Evolutionary conservation across 306 rosid genomes (phyloP), one percentile per base, ranked within the genome.

Genomic region (Pterocarpus santalinus): DNA sequence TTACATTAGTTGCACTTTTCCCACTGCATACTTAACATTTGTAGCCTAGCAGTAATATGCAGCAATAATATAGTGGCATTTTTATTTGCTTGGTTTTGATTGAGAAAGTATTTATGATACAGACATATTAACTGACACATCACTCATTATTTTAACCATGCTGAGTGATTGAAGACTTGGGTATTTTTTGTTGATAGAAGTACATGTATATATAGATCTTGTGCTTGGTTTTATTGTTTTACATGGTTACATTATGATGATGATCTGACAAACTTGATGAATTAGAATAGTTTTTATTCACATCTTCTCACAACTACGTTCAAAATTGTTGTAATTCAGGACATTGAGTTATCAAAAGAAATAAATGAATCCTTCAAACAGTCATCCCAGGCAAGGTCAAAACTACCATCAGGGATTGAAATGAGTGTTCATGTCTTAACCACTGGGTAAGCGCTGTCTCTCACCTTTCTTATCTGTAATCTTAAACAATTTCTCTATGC

Each of bases 381-480:
- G 84, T 96, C 99, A 57, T 96, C 98, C 86, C 99, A 96, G 86
- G 99, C 99, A 8, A 92, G 99, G 90, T 94, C 97, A 34, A 96
- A 94, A 80, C 98, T 96, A 70, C 99, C 99, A 73, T 89, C 92
- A 35, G 99, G 99, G 80, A 96, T 96, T 85, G 99, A 96, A 90
- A 82, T 96, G 97, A 96, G 97, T 82, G 99, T 96, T 82, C 99
- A 94, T 83, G 99, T 96, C 70, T 88, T 96, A 77, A 96, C 99
- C 16, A 94, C 99, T 44, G 99, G 99, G 99, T 96, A 92, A 64
- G 88, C 84, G 46, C 53, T 57, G 28, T 46, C 8, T 78, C 63
- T 72, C 39, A 68, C 36, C 28, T 69, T 61, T 51, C 41, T 65
- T 57, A 73, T 38, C 70, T 79, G 68, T 78, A 38, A 49, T 75